These are phyloP conservation scores for Pontederia paniculata DNA, from an alignment of 176 grass and related monocot genomes.

Conservation along the genomic window DNA sequence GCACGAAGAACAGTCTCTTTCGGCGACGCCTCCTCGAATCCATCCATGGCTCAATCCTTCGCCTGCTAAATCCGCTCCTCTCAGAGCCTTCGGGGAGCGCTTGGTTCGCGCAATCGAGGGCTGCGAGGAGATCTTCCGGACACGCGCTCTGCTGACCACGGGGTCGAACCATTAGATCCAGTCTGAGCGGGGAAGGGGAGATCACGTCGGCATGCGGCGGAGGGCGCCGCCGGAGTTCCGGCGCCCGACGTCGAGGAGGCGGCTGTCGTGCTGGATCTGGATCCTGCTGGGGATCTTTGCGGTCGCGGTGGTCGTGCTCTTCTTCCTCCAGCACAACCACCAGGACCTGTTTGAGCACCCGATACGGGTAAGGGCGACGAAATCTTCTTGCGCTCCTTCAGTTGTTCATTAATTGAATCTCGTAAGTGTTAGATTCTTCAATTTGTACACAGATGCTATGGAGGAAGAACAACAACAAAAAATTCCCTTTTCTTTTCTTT, in stretches of 20 bases:
- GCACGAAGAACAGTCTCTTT: too few relatives aligned
- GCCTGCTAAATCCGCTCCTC: too few relatives aligned
- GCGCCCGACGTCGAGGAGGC: constrained; percentile 39
- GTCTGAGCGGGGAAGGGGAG: constrained; percentile 13
- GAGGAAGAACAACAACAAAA: too few relatives aligned
- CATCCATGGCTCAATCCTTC: too few relatives aligned
- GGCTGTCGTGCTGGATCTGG: constrained; percentile 81
- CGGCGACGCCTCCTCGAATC: too few relatives aligned
- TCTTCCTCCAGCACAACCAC: constrained; percentile 82
- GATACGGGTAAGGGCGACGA: constrained; percentile 33
- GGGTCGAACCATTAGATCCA: constrained; percentile 1
- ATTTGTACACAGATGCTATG: too few relatives aligned
- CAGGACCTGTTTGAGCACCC: constrained; percentile 58
- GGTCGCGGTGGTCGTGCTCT: constrained; percentile 62
- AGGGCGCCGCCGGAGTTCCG: constrained; percentile 51
- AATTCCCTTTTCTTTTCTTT: too few relatives aligned
- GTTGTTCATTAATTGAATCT: constrained; percentile 19
- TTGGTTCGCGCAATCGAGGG: too few relatives aligned
- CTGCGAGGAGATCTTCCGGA: too few relatives aligned
- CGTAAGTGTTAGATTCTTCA: too few relatives aligned
- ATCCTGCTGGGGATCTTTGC: constrained; percentile 70
- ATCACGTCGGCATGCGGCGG: constrained; percentile 34
- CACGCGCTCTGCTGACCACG: neutral
- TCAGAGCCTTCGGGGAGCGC: too few relatives aligned
- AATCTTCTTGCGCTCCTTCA: constrained; percentile 8